Evolutionary conservation across 352 stramenopile species (phyloP).

Genomic region (Pythium oligandrum): DNA sequence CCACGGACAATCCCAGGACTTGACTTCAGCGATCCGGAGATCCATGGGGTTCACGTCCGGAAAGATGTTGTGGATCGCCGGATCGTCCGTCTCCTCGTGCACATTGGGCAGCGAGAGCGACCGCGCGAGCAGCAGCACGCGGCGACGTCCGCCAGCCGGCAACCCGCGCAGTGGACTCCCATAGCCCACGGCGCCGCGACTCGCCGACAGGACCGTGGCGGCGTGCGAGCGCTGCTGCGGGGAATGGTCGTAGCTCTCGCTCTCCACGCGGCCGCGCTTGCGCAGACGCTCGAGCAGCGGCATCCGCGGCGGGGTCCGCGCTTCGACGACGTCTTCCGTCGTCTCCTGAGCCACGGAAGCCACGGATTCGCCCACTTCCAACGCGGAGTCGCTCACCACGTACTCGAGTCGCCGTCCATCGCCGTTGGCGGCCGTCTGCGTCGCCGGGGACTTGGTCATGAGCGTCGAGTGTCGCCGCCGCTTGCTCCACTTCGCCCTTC

Average conservation of each 20-base stretch:
- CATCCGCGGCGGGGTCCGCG: not conserved
- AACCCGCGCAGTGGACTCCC: too few species aligned
- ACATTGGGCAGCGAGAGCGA: conserved; percentile 27
- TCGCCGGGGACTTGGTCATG: too few species aligned
- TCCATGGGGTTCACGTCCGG: conserved; percentile 76
- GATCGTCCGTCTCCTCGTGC: conserved; percentile 29
- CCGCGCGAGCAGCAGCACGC: conserved; percentile 6
- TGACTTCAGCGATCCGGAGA: conserved; percentile 75
- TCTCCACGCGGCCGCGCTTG: conserved; percentile 69
- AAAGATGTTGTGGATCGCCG: conserved; percentile 68
- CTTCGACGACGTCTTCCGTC: too few species aligned
- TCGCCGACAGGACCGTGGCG: not conserved
- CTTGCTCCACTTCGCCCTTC: too few species aligned
- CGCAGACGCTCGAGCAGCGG: conserved; percentile 41
- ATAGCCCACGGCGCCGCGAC: too few species aligned
- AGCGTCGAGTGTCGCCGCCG: too few species aligned
- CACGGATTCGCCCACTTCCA: too few species aligned
- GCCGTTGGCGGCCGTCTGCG: too few species aligned
- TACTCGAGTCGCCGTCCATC: too few species aligned
- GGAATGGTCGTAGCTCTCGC: conserved; percentile 37
- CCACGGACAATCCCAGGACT: conserved; percentile 75
- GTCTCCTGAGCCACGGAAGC: too few species aligned
- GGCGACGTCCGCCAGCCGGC: not conserved
- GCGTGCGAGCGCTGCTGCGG: not conserved
- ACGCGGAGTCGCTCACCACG: too few species aligned